These are phyloP conservation scores for Podaxis sp. DNA, from an alignment of 768 basidiomycete species.

Conservation along the genomic window DNA sequence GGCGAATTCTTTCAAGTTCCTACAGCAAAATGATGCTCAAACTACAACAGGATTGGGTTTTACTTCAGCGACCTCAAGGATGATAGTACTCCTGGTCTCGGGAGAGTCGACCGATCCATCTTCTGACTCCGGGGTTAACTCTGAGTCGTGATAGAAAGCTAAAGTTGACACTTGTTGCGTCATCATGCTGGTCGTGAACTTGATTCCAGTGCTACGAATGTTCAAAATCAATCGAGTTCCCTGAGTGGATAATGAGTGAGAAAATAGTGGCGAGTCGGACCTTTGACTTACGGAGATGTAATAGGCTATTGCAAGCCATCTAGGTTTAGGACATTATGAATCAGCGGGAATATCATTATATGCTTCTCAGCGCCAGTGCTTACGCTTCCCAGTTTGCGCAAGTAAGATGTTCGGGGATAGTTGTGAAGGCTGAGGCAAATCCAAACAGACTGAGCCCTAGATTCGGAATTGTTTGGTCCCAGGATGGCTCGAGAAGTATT, in stretches of 20 bases:
- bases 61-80: background rate
- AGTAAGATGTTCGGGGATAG: background rate
- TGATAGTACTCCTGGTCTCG: background rate
- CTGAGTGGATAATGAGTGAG: background rate
- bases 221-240: slow-evolving; percentile 16
- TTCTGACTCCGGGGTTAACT: background rate
- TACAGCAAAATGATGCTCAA: background rate
- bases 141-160: background rate
- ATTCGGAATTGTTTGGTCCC: background rate
- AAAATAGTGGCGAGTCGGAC: background rate
- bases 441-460: slow-evolving; percentile 8
- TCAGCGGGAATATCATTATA: background rate
- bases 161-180: slow-evolving; percentile 10
- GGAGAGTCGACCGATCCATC: background rate
- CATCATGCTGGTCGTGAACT: slow-evolving; percentile 11
- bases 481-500: background rate
- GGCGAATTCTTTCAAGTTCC: too few species aligned
- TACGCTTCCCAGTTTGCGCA: slow-evolving; percentile 15
- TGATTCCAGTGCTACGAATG: slow-evolving; percentile 3
- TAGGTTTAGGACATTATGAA: background rate
- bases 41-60: background rate
- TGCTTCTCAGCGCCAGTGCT: background rate
- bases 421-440: background rate
- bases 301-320: slow-evolving; percentile 10
- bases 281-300: background rate